These are phyloP conservation scores for Tarenaya hassleriana DNA, from an alignment of 345 rosid species.

Conservation along the genomic window DNA sequence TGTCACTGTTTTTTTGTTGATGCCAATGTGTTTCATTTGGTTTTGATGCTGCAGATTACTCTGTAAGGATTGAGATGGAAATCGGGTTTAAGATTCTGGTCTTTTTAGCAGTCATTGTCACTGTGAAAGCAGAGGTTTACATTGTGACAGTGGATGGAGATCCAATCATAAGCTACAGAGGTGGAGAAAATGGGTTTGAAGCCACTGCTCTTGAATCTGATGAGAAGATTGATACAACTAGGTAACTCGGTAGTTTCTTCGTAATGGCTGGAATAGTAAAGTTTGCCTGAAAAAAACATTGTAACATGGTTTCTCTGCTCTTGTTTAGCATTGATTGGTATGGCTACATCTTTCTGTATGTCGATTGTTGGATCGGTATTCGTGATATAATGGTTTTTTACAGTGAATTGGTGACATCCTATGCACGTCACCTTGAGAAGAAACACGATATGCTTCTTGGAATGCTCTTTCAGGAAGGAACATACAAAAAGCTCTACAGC, in stretches of 20 bases:
- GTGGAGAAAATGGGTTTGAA: slow-evolving; percentile 82
- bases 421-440: slow-evolving; percentile 79
- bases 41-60: slow-evolving; percentile 21
- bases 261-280: background rate
- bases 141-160: slow-evolving; percentile 87
- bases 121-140: slow-evolving; percentile 65
- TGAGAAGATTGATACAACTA: slow-evolving; percentile 68
- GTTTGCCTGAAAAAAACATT: background rate
- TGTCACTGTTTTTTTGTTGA: slow-evolving; percentile 8
- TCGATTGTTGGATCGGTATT: slow-evolving; percentile 1
- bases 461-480: slow-evolving; percentile 63
- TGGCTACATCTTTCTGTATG: background rate
- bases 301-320: background rate
- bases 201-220: slow-evolving; percentile 85
- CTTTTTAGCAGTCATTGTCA: slow-evolving; percentile 33
- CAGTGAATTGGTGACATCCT: slow-evolving; percentile 80
- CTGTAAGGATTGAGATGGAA: slow-evolving; percentile 23
- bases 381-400: slow-evolving; percentile 9
- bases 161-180: slow-evolving; percentile 76
- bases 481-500: slow-evolving; percentile 87
- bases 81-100: slow-evolving; percentile 25
- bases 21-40: slow-evolving; percentile 6
- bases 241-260: slow-evolving; percentile 34
- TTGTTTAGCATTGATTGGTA: background rate
- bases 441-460: slow-evolving; percentile 93